Evolutionary conservation across 129 eudicot genomes (phyloP).

Genomic region (Silybum marianum): DNA sequence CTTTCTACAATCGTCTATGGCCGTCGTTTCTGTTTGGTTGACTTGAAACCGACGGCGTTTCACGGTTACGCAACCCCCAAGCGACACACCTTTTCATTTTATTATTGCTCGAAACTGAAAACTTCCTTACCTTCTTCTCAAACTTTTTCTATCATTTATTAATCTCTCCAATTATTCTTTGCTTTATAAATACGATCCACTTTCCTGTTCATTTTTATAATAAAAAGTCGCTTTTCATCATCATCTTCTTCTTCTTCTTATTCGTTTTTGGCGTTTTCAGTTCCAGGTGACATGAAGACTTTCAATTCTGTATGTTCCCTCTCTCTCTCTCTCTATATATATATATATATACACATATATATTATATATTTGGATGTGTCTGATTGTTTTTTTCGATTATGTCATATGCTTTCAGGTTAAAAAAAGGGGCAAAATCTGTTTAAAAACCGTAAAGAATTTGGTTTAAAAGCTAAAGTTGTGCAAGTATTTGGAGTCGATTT

Average conservation of each 20-base stretch:
- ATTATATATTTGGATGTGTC: neutral
- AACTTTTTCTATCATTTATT: constrained; percentile 14
- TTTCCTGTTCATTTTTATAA: constrained; percentile 3
- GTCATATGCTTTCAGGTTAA: neutral
- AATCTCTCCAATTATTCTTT: constrained; percentile 21
- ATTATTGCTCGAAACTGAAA: constrained; percentile 35
- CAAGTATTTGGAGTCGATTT: neutral
- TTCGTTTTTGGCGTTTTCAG: constrained; percentile 18
- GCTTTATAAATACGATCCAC: constrained; percentile 31
- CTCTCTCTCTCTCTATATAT: neutral
- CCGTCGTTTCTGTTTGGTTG: neutral
- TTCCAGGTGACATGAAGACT: constrained; percentile 29
- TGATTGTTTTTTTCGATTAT: constrained; percentile 8
- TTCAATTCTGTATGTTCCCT: constrained; percentile 41
- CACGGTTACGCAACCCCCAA: constrained; percentile 17
- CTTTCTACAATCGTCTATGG: neutral
- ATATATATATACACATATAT: neutral
- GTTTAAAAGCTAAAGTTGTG: neutral
- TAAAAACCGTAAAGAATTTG: neutral
- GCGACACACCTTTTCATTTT: neutral
- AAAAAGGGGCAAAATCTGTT: neutral
- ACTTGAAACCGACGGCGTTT: constrained; percentile 38
- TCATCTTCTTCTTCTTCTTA: constrained; percentile 2
- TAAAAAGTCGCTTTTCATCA: constrained; percentile 32
- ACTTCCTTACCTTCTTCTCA: constrained; percentile 38